Percentiles rank a stretch among this genome's conserved stretches.
Conservation (phyloP, 495 filamentous ascomycete genomes). For the Emericellopsis terricola region DNA sequence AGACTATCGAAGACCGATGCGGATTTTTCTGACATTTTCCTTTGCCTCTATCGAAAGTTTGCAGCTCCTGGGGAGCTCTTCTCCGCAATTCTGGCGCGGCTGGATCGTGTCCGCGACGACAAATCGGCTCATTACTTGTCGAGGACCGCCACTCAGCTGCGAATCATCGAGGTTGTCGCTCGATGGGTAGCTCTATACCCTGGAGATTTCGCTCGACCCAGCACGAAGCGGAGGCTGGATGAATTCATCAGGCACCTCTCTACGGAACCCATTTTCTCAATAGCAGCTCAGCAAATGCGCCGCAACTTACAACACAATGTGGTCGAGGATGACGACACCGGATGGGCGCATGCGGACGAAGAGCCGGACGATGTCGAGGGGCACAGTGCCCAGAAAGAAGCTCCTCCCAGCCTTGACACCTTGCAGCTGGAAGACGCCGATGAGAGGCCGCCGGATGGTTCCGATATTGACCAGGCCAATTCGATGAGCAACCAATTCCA, state of each 20-base stretch:
- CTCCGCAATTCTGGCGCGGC: slow-evolving; percentile 50
- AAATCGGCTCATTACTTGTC: slow-evolving; percentile 42
- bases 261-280: slow-evolving; percentile 54
- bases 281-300: slow-evolving; percentile 68
- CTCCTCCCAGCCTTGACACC: too few relatives aligned
- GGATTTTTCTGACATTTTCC: slow-evolving; percentile 72
- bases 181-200: slow-evolving; percentile 86
- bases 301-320: slow-evolving; percentile 41
- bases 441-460: slow-evolving; percentile 27
- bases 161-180: slow-evolving; percentile 65
- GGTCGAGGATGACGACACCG: slow-evolving; percentile 64
- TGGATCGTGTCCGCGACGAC: slow-evolving; percentile 47
- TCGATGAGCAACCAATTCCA: slow-evolving; percentile 19
- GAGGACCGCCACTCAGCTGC: slow-evolving; percentile 59
- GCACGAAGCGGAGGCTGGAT: slow-evolving; percentile 47
- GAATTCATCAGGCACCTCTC: slow-evolving; percentile 55
- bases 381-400: too few relatives aligned
- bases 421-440: slow-evolving; percentile 25
- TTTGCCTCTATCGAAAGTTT: slow-evolving; percentile 93
- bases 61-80: slow-evolving; percentile 63
- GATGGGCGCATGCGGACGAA: slow-evolving; percentile 56
- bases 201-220: slow-evolving; percentile 75
- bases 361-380: slow-evolving; percentile 14
- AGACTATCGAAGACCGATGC: slow-evolving; percentile 71
- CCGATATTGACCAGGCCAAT: slow-evolving; percentile 9